phyloP scores from a whole-genome alignment of 2,329 filamentous ascomycete species.

The Pseudopyrenochaeta lycopersici region DNA sequence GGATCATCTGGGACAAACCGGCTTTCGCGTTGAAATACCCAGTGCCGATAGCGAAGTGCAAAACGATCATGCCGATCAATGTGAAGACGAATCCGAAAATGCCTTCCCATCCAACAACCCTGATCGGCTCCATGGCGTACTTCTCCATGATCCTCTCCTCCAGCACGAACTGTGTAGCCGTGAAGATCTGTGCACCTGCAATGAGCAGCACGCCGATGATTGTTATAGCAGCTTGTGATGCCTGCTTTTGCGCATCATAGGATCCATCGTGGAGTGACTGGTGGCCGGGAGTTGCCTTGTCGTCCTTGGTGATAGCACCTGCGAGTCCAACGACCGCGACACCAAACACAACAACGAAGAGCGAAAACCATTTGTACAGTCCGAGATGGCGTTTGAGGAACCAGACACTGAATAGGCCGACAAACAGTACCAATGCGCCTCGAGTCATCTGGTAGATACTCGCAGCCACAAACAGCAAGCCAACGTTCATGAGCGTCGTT shows the following conservation, averaged over 20 bases:
- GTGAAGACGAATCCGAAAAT: constrained; percentile 88
- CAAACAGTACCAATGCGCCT: constrained; percentile 92
- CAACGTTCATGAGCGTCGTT: constrained; percentile 97
- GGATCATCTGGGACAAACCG: constrained; percentile 81
- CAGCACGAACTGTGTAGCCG: constrained; percentile 92
- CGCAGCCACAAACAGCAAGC: constrained; percentile 89
- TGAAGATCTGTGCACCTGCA: constrained; percentile 94
- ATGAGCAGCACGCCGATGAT: constrained; percentile 89
- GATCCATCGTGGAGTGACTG: constrained; percentile 42
- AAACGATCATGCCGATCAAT: constrained; percentile 76
- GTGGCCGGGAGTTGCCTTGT: constrained; percentile 57
- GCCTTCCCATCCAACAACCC: constrained; percentile 96
- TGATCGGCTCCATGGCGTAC: constrained; percentile 82
- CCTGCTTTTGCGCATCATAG: constrained; percentile 43
- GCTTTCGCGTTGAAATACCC: constrained; percentile 93
- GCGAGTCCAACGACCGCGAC: constrained; percentile 91
- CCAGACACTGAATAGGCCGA: constrained; percentile 91
- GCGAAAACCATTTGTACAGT: constrained; percentile 90
- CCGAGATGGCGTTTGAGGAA: constrained; percentile 83
- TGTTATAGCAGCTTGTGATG: constrained; percentile 70
- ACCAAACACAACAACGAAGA: constrained; percentile 85
- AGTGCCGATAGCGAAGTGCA: constrained; percentile 80
- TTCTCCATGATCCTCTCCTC: constrained; percentile 92
- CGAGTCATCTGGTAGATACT: constrained; percentile 99
- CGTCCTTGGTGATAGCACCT: constrained; percentile 79